phyloP scores from a whole-genome alignment of 2,329 filamentous ascomycete genomes.

The Albifimbria verrucaria region DNA sequence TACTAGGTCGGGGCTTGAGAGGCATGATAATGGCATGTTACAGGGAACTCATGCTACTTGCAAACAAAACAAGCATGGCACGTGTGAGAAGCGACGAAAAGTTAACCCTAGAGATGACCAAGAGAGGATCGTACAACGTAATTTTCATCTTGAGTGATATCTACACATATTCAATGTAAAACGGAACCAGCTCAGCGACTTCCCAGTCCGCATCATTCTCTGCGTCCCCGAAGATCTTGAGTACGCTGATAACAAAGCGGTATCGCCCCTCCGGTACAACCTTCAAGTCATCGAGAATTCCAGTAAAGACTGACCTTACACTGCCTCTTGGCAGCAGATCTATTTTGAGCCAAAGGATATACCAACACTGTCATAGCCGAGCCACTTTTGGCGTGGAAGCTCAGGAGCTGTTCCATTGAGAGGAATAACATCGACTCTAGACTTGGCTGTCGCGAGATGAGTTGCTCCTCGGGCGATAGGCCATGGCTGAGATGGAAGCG shows the following conservation, averaged over 20 bases:
- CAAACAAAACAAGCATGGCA: no score
- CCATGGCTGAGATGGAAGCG: background rate
- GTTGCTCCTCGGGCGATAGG: background rate
- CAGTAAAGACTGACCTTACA: background rate
- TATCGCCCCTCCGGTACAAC: background rate
- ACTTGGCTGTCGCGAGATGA: background rate
- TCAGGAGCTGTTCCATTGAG: slow-evolving; percentile 1
- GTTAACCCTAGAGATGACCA: no score
- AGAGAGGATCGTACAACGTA: no score
- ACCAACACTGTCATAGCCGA: slow-evolving; percentile 18
- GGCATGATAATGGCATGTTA: no score
- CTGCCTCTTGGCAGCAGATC: background rate
- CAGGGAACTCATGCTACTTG: no score
- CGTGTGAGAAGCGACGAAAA: no score
- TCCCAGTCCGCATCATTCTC: background rate
- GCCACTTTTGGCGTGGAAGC: slow-evolving; percentile 3
- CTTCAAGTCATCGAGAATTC: background rate
- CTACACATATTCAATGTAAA: background rate
- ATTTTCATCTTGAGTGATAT: no score
- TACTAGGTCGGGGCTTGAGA: no score
- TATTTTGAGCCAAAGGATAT: background rate
- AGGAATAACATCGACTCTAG: background rate
- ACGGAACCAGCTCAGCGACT: background rate
- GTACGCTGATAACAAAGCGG: background rate
- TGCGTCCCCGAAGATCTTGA: background rate